phyloP scores from a whole-genome alignment of 139 green algal genomes.

The Closterium sp. region DNA sequence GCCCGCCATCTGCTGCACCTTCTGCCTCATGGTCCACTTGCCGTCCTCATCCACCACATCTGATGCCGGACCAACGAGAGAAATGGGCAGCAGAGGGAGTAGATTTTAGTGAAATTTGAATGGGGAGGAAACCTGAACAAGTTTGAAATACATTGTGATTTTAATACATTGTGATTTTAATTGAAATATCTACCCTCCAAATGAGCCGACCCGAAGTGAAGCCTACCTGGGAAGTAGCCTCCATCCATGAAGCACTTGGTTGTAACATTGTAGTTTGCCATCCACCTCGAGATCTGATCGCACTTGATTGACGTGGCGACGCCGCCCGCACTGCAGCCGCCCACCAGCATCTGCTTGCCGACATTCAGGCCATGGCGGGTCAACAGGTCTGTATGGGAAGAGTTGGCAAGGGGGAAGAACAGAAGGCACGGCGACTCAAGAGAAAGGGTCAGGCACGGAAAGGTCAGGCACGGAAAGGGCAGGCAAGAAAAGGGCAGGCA shows the following conservation, averaged over 20 bases:
- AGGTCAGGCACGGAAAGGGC: no score
- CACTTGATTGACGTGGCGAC: not conserved
- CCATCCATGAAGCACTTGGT: constrained; percentile 12
- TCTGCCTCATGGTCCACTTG: not conserved
- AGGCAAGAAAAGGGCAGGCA: no score
- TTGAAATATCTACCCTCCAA: no score
- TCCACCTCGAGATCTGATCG: not conserved
- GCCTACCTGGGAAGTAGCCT: not conserved
- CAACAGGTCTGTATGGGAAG: not conserved
- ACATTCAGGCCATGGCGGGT: not conserved
- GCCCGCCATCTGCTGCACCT: not conserved
- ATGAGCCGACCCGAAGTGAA: not conserved
- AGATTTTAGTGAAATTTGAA: no score
- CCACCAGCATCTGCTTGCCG: not conserved
- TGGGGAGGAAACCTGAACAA: no score
- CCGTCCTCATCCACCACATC: not conserved
- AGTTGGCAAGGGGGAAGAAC: no score
- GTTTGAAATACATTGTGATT: no score
- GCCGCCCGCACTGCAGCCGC: not conserved
- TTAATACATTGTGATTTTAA: no score
- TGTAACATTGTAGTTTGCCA: not conserved
- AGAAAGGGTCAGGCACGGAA: no score
- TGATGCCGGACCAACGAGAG: not conserved
- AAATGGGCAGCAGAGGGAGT: no score
- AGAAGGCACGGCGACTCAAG: no score